Base-by-base conservation (phyloP, 2,329 filamentous ascomycete genomes). In the Nemania diffusa region DNA sequence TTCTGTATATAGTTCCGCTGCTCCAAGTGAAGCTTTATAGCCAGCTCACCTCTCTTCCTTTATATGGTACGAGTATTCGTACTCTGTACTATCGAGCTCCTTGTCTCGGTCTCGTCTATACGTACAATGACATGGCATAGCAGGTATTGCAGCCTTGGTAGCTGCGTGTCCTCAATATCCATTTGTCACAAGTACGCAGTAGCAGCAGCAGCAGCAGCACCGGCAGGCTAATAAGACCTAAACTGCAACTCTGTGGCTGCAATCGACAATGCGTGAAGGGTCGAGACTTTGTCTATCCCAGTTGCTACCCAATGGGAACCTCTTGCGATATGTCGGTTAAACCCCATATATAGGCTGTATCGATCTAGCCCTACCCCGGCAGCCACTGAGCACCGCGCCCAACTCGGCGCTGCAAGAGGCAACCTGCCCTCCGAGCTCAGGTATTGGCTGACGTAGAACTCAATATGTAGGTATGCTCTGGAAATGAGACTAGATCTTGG, bases 171-270 rank as follows among this genome's bases (percentile, higher is more conserved):
- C 32, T 52, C 60, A 62, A 69, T 67, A 57, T 58, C 7, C 57
- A 67, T 67, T 64, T 56, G 64, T 62, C 64, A 62, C n/a, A n/a
- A n/a, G n/a, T n/a, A n/a, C n/a, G n/a, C n/a, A n/a, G n/a, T n/a
- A n/a, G n/a, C n/a, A n/a, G n/a, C n/a, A n/a, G n/a, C n/a, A n/a
- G n/a, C n/a, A n/a, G n/a, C n/a, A n/a, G n/a, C n/a, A n/a, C 50
- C 24, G n/a, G 51, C 48, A 60, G 61, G 29, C 57, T 61, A 57
- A 64, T 55, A 57, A 37, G 57, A 40, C 56, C 51, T 34, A 27
- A 51, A 62, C 32, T 65, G 65, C 50, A 57, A 67, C 68, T n/a
- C 37, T 68, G 68, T 69, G 65, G 68, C 68, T 68, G 68, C 46
- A 56, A 65, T 63, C 68, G 60, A 29, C 40, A 56, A 32, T 53